phyloP scores from a whole-genome alignment of 345 rosid genomes.

The Rhodamnia argentea region DNA sequence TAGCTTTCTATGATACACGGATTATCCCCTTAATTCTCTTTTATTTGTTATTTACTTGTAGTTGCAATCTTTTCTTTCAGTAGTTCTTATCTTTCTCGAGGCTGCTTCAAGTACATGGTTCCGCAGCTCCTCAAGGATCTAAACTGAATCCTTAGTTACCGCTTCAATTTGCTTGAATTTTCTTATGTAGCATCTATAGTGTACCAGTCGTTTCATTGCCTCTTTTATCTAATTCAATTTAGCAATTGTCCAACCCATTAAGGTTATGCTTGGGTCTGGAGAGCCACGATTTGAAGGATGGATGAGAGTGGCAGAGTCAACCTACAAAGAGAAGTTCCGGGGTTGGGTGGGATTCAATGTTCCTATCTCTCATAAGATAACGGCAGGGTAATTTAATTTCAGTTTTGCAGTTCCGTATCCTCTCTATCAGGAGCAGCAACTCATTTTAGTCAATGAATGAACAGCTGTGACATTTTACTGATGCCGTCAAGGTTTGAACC shows the following conservation, averaged over 20 bases:
- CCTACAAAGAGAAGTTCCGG: constrained; percentile 66
- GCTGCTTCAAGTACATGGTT: background rate
- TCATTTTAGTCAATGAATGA: constrained; percentile 6
- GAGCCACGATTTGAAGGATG: constrained; percentile 64
- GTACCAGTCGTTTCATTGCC: background rate
- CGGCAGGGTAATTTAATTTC: constrained; percentile 67
- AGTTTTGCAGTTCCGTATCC: background rate
- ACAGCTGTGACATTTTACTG: constrained; percentile 88
- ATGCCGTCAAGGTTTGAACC: constrained; percentile 99
- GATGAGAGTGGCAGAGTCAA: constrained; percentile 75
- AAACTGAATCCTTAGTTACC: background rate
- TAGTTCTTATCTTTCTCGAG: background rate
- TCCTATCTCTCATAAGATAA: constrained; percentile 86
- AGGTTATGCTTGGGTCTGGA: constrained; percentile 99
- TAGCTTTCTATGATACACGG: background rate
- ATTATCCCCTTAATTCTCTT: background rate
- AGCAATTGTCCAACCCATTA: background rate
- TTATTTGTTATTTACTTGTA: background rate
- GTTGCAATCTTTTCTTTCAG: background rate
- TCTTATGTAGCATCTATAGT: background rate
- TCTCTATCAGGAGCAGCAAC: background rate
- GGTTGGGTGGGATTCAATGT: constrained; percentile 98
- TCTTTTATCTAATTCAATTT: background rate
- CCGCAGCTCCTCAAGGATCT: background rate
- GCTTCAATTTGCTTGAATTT: background rate